Conservation (phyloP, 352 stramenopile genomes). For the Globisporangium perplexum region DNA sequence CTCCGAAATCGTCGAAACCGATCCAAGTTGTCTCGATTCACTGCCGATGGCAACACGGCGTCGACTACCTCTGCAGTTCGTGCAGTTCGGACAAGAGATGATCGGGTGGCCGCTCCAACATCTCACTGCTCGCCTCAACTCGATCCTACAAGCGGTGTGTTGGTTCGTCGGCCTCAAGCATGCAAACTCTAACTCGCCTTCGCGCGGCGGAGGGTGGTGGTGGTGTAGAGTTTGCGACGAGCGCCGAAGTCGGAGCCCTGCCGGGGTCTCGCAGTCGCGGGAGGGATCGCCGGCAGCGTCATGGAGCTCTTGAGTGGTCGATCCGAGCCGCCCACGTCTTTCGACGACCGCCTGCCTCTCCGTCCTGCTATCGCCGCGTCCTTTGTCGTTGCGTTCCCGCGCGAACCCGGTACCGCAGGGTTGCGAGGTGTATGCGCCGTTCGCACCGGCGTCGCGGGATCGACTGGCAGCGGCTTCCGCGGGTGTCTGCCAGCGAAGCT, state of each 20-base stretch:
- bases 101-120: too few species aligned
- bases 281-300: constrained; percentile 6
- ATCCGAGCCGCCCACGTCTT: not conserved
- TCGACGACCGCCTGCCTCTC: not conserved
- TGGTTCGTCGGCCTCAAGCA: too few species aligned
- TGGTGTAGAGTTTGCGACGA: constrained; percentile 1
- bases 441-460: not conserved
- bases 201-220: not conserved
- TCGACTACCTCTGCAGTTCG: too few species aligned
- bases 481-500: not conserved
- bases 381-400: not conserved
- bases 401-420: not conserved
- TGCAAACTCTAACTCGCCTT: too few species aligned
- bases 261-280: not conserved
- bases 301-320: not conserved
- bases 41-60: too few species aligned
- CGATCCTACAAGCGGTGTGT: too few species aligned
- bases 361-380: not conserved
- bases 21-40: too few species aligned
- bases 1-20: too few species aligned
- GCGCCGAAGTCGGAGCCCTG: not conserved
- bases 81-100: too few species aligned
- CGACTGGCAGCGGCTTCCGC: not conserved
- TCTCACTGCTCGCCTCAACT: too few species aligned
- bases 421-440: not conserved